Evolutionary conservation across 352 stramenopile species (phyloP).

Genomic region (Thraustochytrium striatum): DNA sequence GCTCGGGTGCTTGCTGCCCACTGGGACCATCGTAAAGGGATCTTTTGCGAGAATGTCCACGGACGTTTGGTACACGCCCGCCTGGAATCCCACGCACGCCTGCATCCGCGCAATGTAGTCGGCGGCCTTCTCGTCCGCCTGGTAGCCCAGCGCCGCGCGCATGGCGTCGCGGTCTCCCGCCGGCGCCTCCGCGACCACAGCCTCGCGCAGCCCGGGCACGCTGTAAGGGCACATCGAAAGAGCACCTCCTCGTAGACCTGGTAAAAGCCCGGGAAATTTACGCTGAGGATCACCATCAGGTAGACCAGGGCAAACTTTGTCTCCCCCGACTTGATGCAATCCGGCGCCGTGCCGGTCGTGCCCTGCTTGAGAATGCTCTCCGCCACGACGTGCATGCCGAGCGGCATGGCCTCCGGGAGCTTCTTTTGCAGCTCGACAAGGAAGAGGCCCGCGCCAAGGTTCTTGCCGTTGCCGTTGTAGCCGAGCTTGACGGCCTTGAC

Average conservation of each 20-base stretch:
- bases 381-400: conserved; percentile 40
- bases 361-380: conserved; percentile 34
- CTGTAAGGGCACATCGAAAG: neutral
- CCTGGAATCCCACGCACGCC: conserved; percentile 26
- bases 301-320: conserved; percentile 45
- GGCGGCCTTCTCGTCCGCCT: conserved; percentile 2
- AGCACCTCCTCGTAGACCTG: conserved; percentile 17
- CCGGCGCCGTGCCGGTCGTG: conserved; percentile 24
- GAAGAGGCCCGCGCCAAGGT: conserved; percentile 11
- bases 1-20: conserved; percentile 21
- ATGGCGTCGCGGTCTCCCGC: neutral
- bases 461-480: conserved; percentile 31
- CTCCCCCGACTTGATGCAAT: conserved; percentile 37
- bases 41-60: conserved; percentile 6
- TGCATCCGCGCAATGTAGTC: conserved; percentile 43
- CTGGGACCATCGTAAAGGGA: conserved; percentile 19
- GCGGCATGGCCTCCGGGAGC: conserved; percentile 11
- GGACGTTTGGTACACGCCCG: conserved; percentile 40
- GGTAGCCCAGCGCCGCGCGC: conserved; percentile 6
- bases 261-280: conserved; percentile 33
- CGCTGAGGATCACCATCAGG: conserved; percentile 20
- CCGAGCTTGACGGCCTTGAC: conserved; percentile 21
- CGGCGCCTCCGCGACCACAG: neutral
- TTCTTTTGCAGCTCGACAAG: neutral
- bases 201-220: conserved; percentile 16